phyloP scores from a whole-genome alignment of 768 basidiomycete species.

The Suillus clintonianus region DNA sequence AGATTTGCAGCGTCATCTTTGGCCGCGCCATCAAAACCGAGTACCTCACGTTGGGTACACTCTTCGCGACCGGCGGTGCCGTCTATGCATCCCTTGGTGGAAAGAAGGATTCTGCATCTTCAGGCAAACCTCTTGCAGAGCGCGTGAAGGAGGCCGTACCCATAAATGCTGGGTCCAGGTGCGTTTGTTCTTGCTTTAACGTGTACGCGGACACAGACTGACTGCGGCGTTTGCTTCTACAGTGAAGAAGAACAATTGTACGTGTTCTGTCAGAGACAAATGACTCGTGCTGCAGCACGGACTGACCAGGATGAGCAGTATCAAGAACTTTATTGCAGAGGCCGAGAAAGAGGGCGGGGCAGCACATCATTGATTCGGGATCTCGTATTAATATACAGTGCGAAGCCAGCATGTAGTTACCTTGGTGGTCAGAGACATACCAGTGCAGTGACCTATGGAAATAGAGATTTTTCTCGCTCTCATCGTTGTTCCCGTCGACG shows the following conservation, averaged over 20 bases:
- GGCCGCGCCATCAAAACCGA: slow-evolving; percentile 83
- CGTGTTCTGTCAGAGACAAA: slow-evolving; percentile 32
- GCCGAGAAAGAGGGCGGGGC: slow-evolving; percentile 75
- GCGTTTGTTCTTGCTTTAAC: slow-evolving; percentile 31
- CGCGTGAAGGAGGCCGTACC: slow-evolving; percentile 67
- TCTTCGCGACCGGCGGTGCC: slow-evolving; percentile 57
- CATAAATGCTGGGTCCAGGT: slow-evolving; percentile 69
- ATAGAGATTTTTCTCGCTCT: not conserved
- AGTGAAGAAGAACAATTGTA: slow-evolving; percentile 90
- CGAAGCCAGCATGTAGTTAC: not conserved
- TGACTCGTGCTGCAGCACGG: slow-evolving; percentile 29
- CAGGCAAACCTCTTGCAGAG: slow-evolving; percentile 47
- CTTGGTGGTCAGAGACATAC: not conserved
- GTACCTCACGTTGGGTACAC: slow-evolving; percentile 72
- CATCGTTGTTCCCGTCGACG: not conserved
- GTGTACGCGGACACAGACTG: slow-evolving; percentile 2
- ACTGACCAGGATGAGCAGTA: slow-evolving; percentile 63
- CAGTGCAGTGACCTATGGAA: not conserved
- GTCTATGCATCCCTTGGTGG: slow-evolving; percentile 57
- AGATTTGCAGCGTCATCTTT: slow-evolving; percentile 59
- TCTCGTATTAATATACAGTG: not conserved
- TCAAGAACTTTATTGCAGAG: slow-evolving; percentile 77
- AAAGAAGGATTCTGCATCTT: slow-evolving; percentile 46
- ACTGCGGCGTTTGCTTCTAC: slow-evolving; percentile 10
- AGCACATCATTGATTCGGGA: slow-evolving; percentile 27